These are phyloP conservation scores for Pichia sporocuriosa DNA, from an alignment of 805 yeast genomes.

Conservation along the genomic window DNA sequence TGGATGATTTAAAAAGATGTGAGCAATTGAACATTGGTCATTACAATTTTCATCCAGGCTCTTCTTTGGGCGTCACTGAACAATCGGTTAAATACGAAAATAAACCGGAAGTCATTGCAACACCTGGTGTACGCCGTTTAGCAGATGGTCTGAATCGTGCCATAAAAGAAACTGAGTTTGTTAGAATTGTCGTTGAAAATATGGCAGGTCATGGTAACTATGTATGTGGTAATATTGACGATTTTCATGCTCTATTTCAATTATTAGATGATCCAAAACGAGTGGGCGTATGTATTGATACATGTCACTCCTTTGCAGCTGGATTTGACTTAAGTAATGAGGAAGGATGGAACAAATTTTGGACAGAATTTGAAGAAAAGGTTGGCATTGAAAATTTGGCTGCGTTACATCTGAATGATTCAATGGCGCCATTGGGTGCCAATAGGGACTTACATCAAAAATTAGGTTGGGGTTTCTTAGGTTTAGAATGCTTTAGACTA, in stretches of 20 bases:
- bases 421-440: conserved; percentile 88
- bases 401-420: conserved; percentile 88
- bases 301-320: conserved; percentile 95
- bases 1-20: conserved; percentile 85
- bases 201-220: conserved; percentile 97
- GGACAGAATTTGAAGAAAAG: conserved; percentile 66
- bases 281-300: conserved; percentile 94
- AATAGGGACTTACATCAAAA: conserved; percentile 88
- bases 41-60: conserved; percentile 93
- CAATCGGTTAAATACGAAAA: conserved; percentile 41
- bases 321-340: conserved; percentile 79
- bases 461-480: conserved; percentile 83
- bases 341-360: conserved; percentile 54
- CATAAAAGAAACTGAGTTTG: conserved; percentile 63
- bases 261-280: conserved; percentile 73
- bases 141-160: conserved; percentile 81
- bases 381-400: conserved; percentile 71
- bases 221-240: conserved; percentile 76
- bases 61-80: conserved; percentile 65
- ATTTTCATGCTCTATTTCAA: conserved; percentile 66
- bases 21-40: conserved; percentile 78
- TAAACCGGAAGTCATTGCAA: conserved; percentile 3
- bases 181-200: conserved; percentile 85
- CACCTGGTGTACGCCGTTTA: conserved; percentile 34
- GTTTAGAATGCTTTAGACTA: conserved; percentile 75